Conservation (phyloP, 2,329 filamentous ascomycete species). For the Penicillium paneum region DNA sequence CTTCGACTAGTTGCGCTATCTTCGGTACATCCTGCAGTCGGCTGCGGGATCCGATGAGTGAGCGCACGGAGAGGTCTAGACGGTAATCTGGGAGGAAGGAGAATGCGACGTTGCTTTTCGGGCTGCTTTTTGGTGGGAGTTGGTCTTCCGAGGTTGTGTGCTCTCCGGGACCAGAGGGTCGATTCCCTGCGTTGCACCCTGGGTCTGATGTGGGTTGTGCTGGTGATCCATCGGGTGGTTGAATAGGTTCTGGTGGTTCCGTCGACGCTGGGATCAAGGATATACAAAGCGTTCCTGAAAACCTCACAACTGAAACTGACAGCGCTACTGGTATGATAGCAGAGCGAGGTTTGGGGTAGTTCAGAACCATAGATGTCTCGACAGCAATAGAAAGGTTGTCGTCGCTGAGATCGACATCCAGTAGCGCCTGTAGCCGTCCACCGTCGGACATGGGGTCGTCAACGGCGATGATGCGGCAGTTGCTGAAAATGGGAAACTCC, state of each 20-base stretch:
- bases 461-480: constrained; percentile 91
- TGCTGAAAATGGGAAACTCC: constrained; percentile 98
- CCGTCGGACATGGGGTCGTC: constrained; percentile 57
- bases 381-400: constrained; percentile 91
- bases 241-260: constrained; percentile 33
- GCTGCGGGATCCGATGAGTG: constrained; percentile 60
- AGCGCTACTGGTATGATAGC: constrained; percentile 89
- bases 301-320: constrained; percentile 85
- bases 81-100: constrained; percentile 71
- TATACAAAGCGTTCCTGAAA: constrained; percentile 90
- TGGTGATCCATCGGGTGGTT: constrained; percentile 35
- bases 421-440: constrained; percentile 80
- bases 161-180: constrained; percentile 10
- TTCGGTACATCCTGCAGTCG: constrained; percentile 65
- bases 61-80: constrained; percentile 63
- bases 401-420: constrained; percentile 92
- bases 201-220: constrained; percentile 24
- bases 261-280: constrained; percentile 75
- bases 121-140: constrained; percentile 50
- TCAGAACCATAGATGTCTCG: constrained; percentile 89
- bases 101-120: constrained; percentile 83
- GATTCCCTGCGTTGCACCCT: background rate
- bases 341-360: constrained; percentile 86
- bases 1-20: constrained; percentile 63
- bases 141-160: constrained; percentile 11